Evolutionary conservation across 2,329 filamentous ascomycete species (phyloP).

Genomic region (Phialophora tarda): DNA sequence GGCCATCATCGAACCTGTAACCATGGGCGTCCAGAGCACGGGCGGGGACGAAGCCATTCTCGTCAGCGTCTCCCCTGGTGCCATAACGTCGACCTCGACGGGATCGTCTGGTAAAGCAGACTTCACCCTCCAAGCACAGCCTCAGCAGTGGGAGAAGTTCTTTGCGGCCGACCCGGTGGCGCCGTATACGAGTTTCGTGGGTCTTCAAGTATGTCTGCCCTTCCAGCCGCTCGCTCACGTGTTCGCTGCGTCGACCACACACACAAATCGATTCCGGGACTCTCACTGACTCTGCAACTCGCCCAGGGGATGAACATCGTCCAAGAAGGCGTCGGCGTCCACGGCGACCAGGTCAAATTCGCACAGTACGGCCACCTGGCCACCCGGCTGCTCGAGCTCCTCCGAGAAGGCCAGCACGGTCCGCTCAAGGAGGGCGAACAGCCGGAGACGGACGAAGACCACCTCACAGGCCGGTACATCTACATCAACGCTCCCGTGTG

Average conservation of each 20-base stretch:
- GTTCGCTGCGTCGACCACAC: background rate
- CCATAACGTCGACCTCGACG: constrained; percentile 31
- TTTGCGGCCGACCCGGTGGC: constrained; percentile 35
- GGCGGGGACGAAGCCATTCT: constrained; percentile 36
- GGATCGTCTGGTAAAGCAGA: constrained; percentile 30
- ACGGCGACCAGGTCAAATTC: constrained; percentile 55
- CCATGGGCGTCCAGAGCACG: constrained; percentile 32
- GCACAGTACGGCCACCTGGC: constrained; percentile 55
- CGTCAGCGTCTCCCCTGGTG: constrained; percentile 26
- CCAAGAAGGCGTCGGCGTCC: constrained; percentile 55
- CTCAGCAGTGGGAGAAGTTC: constrained; percentile 39
- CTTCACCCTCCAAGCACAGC: constrained; percentile 33
- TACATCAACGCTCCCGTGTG: constrained; percentile 55
- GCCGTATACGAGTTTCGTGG: constrained; percentile 37
- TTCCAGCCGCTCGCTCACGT: background rate
- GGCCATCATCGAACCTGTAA: constrained; percentile 37
- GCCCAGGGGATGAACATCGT: constrained; percentile 51
- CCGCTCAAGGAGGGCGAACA: constrained; percentile 51
- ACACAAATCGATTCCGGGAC: background rate
- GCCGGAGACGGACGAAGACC: constrained; percentile 48
- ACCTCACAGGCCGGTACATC: constrained; percentile 55
- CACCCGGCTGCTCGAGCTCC: constrained; percentile 54
- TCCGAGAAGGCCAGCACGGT: constrained; percentile 56
- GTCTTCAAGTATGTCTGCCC: constrained; percentile 28
- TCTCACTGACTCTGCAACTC: background rate